Evolutionary conservation across 768 basidiomycete genomes (phyloP), one percentile per base, ranked within the genome.

Genomic region (Macrolepiota albuminosa): DNA sequence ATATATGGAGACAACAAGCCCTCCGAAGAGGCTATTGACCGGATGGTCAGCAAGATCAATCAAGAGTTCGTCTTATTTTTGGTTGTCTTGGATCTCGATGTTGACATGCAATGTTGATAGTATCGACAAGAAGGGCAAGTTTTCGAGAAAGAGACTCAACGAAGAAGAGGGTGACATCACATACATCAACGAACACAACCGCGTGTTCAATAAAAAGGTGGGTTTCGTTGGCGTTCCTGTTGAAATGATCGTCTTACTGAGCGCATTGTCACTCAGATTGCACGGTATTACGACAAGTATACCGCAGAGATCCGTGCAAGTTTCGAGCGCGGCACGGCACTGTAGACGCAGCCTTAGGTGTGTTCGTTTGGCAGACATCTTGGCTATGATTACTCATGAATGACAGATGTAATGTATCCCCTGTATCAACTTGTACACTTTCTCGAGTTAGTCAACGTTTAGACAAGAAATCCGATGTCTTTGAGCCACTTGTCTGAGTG

Each of bases 131-230:
- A 89, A 92, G 72, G 80, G 84, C 69, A 95, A 91, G 69, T 93
- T 93, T 76, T 94, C 91, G 43, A 82, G 94, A 64, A 96, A 96
- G 75, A 81, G 81, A 65, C 83, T 78, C 71, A 94, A 97, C 77
- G 95, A 98, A 67, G 91, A 92, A 54, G 89, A 96, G 61, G 95
- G 92, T 56, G 95, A 98, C 66, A 91, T 99, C 72, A 98, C 95
- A 6, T 99, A 98, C 71, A 99, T 99, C 83, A 99, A 99, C 80
- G 94, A 98, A 74, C 88, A 90, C 73, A 95, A 98, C 74, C 85
- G 93, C 63, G 94, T 97, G 49, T 98, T 97, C 83, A 97, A 98
- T 84, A 95, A 94, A 78, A 97, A 96, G 88, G 91, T 87, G 31
- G 18, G 72, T 46, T 63, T 29, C 36, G 34, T 29, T 29, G 29